Conservation (phyloP, 1,284 basidiomycete species). For the Papiliotrema laurentii region DNA sequence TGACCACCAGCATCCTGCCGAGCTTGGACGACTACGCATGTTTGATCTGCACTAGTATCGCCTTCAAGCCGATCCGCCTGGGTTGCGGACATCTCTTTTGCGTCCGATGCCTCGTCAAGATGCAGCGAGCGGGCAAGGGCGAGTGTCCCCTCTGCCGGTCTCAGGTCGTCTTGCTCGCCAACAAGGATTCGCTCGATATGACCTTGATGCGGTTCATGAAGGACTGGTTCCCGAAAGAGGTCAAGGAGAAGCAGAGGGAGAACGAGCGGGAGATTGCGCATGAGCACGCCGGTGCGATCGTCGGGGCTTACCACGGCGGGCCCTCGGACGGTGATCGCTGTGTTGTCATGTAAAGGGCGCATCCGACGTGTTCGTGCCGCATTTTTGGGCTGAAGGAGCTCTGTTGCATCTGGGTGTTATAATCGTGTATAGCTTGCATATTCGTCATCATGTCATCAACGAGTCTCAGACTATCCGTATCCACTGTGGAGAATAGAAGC, state of each 20-base stretch:
- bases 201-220: constrained; percentile 63
- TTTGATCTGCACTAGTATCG: constrained; percentile 71
- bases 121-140: constrained; percentile 76
- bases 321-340: constrained; percentile 30
- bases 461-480: too few relatives aligned
- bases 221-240: constrained; percentile 87
- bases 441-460: too few relatives aligned
- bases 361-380: too few relatives aligned
- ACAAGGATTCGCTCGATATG: constrained; percentile 56
- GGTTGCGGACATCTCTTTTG: constrained; percentile 88
- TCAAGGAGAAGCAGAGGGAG: constrained; percentile 67
- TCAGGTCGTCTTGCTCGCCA: constrained; percentile 67
- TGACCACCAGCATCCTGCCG: constrained; percentile 35
- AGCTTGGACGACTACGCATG: constrained; percentile 64
- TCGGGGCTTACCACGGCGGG: constrained; percentile 51
- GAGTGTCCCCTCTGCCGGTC: constrained; percentile 85
- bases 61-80: constrained; percentile 83
- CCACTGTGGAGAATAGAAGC: too few relatives aligned
- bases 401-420: neutral
- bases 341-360: constrained; percentile 26
- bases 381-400: neutral
- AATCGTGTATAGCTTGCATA: neutral
- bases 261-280: constrained; percentile 72
- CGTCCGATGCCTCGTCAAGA: constrained; percentile 84
- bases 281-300: constrained; percentile 67